Evolutionary conservation across 1,139 yeast genomes (phyloP), one percentile per base, ranked within the genome.

Genomic region (Candida sp.): DNA sequence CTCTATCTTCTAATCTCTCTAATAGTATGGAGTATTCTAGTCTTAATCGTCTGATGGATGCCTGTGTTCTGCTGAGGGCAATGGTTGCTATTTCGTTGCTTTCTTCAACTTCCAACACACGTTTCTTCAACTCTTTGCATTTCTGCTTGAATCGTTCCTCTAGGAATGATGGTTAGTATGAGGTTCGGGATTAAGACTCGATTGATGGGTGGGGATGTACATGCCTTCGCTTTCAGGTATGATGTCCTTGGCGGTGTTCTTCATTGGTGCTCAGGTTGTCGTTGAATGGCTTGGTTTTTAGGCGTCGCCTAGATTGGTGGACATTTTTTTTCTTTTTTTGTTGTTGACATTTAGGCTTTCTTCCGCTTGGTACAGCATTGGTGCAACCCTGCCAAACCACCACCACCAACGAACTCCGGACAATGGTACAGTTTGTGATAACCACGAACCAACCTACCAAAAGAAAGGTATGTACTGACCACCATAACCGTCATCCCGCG

Each of bases 1-100:
- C 79, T 51, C 86, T 75, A 7, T 78, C 78, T 63, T 93, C 98
- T 42, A 94, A 78, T 57, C 91, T 78, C 63, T 94, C 98, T 47
- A 93, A 70, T 46, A 94, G 72, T 30, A 93, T 75, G 1, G 93
- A 83, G 61, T 96, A 88, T 65, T 94, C 98, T 41, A 92, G 77
- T 53, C 97, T 82, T 48, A 90, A 74, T 56, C 98, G 76, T 58
- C 93, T 85, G 33, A 93, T 85, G 5, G 93, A 83, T 25, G 85
- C 80, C 59, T 89, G 85, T 7, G 96, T 87, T 60, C 98, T 82
- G 17, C 88, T 81, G 37, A 94, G 83, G 1, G 96, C 92, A 38
- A 92, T 72, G 0, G 93, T 82, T 48, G 92, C 84, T 7, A 85
- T 73, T 63, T 91, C 96, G 67, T 94, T 96, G 64, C 85, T 85